Conservation (phyloP, 192 early-diverging fungal genomes). For the Coemansia pectinata region DNA sequence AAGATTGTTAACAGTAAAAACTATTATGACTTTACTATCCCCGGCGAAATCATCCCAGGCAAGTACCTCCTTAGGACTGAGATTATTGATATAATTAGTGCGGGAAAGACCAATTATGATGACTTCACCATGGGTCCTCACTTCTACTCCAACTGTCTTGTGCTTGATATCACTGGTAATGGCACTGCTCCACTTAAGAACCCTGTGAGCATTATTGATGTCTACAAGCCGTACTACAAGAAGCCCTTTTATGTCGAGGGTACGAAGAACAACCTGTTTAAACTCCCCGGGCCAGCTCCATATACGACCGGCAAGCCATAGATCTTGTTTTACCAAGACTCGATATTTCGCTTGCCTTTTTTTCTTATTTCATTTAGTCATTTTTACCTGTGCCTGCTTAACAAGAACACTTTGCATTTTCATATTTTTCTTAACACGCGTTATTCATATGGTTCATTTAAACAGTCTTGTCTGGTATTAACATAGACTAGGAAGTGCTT, state of each 20-base stretch:
- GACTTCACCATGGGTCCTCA: neutral
- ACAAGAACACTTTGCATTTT: too few species aligned
- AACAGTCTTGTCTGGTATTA: too few species aligned
- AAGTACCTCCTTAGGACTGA: neutral
- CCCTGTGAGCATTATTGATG: neutral
- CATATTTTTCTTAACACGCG: too few species aligned
- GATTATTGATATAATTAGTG: neutral
- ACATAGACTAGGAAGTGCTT: too few species aligned
- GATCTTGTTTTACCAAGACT: too few species aligned
- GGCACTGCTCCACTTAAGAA: neutral
- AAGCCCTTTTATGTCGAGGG: too few species aligned
- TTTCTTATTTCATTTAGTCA: too few species aligned
- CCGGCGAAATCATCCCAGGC: neutral
- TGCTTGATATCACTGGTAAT: neutral
- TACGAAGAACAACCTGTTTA: neutral
- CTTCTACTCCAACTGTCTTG: neutral
- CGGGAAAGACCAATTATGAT: neutral
- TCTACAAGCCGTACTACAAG: neutral
- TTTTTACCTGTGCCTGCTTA: too few species aligned
- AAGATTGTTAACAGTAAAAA: neutral
- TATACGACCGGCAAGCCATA: neutral
- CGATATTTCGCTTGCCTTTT: too few species aligned
- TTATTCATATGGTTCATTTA: too few species aligned
- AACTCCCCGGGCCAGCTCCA: neutral
- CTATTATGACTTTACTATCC: neutral